Evolutionary conservation across 441 rosid species (phyloP).

Genomic region (Biscutella laevigata): DNA sequence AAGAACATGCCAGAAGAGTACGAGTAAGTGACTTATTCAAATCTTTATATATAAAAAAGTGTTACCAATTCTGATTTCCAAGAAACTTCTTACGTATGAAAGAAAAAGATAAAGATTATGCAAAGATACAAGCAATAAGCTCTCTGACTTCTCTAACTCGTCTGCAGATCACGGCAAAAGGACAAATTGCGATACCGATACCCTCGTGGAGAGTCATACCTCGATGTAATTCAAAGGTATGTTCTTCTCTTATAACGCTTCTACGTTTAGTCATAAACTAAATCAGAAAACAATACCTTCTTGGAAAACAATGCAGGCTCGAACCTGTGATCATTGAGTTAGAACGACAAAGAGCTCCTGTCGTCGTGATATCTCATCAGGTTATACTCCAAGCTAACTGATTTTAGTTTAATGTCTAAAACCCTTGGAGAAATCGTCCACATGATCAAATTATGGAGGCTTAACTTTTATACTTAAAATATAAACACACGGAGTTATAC

Average conservation of each 20-base stretch:
- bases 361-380: conserved; percentile 97
- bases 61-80: background rate
- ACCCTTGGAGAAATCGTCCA: background rate
- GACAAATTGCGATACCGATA: conserved; percentile 92
- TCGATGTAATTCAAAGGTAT: conserved; percentile 98
- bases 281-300: conserved; percentile 10
- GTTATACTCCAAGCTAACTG: conserved; percentile 30
- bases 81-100: background rate
- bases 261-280: background rate
- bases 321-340: conserved; percentile 98
- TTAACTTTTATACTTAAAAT: background rate
- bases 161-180: conserved; percentile 66
- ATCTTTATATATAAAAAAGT: background rate
- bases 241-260: conserved; percentile 1
- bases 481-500: too few relatives aligned
- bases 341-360: conserved; percentile 96
- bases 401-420: background rate
- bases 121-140: too few relatives aligned
- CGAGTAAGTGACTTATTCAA: conserved; percentile 46
- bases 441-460: conserved; percentile 4
- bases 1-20: conserved; percentile 95
- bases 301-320: conserved; percentile 56
- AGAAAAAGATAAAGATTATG: too few relatives aligned
- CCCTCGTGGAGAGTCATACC: conserved; percentile 99
- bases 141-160: conserved; percentile 1